phyloP scores from a whole-genome alignment of 257 asterid genomes.

The Solanum paucissectum region DNA sequence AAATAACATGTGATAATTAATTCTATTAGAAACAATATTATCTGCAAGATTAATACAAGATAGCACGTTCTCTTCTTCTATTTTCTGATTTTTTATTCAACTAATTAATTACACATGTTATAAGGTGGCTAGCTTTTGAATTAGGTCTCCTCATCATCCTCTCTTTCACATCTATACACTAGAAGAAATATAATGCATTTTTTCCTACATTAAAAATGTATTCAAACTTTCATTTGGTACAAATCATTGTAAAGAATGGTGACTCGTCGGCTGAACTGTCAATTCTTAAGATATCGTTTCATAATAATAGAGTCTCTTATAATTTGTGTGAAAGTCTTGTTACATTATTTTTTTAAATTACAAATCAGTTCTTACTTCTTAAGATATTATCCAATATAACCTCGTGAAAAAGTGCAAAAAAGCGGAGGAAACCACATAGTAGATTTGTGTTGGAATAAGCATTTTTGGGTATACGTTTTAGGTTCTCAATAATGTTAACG shows the following conservation, averaged over 20 bases:
- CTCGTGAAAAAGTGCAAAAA: neutral
- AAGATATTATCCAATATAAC: neutral
- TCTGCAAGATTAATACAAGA: neutral
- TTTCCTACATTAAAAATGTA: neutral
- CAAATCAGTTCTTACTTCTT: neutral
- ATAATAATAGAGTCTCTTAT: neutral
- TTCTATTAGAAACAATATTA: neutral
- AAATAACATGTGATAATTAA: neutral
- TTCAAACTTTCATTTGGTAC: neutral
- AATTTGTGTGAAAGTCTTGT: neutral
- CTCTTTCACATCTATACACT: neutral
- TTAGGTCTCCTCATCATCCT: neutral
- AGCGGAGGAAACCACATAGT: neutral
- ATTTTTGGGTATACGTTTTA: neutral
- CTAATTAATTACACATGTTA: neutral
- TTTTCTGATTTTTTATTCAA: neutral
- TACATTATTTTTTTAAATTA: neutral
- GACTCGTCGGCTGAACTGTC: neutral
- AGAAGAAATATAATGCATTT: neutral
- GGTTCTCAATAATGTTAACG: neutral
- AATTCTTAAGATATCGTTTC: neutral
- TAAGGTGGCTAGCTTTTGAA: neutral
- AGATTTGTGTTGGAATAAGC: neutral
- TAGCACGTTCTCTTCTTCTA: neutral
- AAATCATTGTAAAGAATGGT: neutral